phyloP scores from a whole-genome alignment of 257 asterid genomes.

The Solanum clarkiae region DNA sequence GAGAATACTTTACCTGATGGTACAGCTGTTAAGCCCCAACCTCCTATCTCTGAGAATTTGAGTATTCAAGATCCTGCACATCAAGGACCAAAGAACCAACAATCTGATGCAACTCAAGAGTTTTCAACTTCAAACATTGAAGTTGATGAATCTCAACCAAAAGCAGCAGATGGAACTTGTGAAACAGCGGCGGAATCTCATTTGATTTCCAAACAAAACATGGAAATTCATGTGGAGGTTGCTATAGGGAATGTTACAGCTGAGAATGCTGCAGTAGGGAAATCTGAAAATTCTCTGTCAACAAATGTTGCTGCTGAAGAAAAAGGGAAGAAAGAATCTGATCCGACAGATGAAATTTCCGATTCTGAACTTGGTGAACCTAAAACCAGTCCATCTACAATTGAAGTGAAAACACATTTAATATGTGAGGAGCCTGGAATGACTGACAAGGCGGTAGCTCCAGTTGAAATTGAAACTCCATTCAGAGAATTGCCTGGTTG shows the following conservation, averaged over 20 bases:
- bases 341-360: neutral
- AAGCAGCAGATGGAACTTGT: neutral
- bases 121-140: neutral
- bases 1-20: neutral
- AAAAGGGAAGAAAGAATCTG: neutral
- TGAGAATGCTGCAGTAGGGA: neutral
- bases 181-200: neutral
- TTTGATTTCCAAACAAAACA: neutral
- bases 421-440: neutral
- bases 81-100: neutral
- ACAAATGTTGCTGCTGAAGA: neutral
- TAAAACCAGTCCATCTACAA: neutral
- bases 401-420: neutral
- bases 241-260: neutral
- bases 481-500: neutral
- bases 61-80: neutral
- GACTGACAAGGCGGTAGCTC: neutral
- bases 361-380: neutral
- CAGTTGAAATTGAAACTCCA: slow-evolving; percentile 3
- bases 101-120: neutral
- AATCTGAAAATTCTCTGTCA: neutral
- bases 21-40: neutral
- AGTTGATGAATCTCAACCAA: neutral
- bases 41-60: neutral
- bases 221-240: neutral